Evolutionary conservation across 192 early-diverging fungal species (phyloP).

Genomic region (Podila epicladia): DNA sequence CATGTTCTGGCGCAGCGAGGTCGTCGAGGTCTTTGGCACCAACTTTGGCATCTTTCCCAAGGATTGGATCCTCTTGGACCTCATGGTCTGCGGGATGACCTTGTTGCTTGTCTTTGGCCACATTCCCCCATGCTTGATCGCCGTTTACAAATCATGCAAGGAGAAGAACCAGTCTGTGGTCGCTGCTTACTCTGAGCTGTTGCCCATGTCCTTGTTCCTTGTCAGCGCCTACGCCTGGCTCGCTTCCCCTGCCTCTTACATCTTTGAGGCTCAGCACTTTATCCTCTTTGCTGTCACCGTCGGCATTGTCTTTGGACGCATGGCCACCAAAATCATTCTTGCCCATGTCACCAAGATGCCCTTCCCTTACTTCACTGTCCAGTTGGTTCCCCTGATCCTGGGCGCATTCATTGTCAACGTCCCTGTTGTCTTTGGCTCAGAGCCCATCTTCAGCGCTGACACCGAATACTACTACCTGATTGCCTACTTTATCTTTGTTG

Average conservation of each 20-base stretch:
- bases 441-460: slow-evolving; percentile 71
- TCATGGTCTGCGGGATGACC: slow-evolving; percentile 55
- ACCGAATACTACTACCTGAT: slow-evolving; percentile 77
- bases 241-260: slow-evolving; percentile 70
- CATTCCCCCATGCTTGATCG: slow-evolving; percentile 59
- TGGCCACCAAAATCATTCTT: slow-evolving; percentile 91
- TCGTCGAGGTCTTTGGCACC: slow-evolving; percentile 39
- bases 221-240: slow-evolving; percentile 77
- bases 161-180: slow-evolving; percentile 69
- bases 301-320: slow-evolving; percentile 87
- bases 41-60: slow-evolving; percentile 54
- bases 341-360: slow-evolving; percentile 85
- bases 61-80: slow-evolving; percentile 46
- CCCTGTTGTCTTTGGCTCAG: slow-evolving; percentile 59
- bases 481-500: slow-evolving; percentile 75
- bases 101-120: slow-evolving; percentile 61
- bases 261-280: slow-evolving; percentile 74
- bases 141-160: slow-evolving; percentile 61
- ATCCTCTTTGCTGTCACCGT: slow-evolving; percentile 78
- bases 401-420: slow-evolving; percentile 77
- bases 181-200: slow-evolving; percentile 68
- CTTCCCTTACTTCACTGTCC: slow-evolving; percentile 86
- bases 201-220: slow-evolving; percentile 71
- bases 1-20: slow-evolving; percentile 41
- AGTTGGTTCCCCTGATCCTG: slow-evolving; percentile 77